Evolutionary conservation across 2,329 filamentous ascomycete species (phyloP), one percentile per base, ranked within the genome.

Genomic region (Conoideocrella luteorostrata): DNA sequence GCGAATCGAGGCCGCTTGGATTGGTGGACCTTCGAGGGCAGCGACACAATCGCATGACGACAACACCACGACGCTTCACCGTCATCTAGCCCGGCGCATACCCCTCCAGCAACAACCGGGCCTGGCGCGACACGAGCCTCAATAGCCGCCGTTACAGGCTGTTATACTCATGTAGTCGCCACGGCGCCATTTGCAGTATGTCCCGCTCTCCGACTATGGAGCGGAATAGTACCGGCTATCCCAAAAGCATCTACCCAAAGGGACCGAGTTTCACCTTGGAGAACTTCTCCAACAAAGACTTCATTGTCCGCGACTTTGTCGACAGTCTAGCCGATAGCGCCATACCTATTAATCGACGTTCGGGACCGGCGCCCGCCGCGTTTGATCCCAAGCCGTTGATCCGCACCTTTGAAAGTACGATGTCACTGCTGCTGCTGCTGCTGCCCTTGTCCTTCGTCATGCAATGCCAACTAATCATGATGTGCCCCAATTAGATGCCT

Each of bases 381-480:
- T 98, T 98, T 68, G 93, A 98, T 58, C 89, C 93, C 0, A 98
- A 98, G 67, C 94, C 93, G 24, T 73, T 98, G 55, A 98, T 98
- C 57, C 83, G 93, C 47, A 90, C 88, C 1, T 98, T 98, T 63
- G 93, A 98, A 60, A 81, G 78, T 82, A 69, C 51, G 67, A 47
- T 33, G 20, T 13, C 21, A 17, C 28, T 22, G 3, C 20, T 17
- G 4, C 20, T n/a, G 13, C 21, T 15, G 13, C 3, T 5, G 13
- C 17, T n/a, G 11, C n/a, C 12, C 12, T 24, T n/a, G 5, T 17
- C 34, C 5, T n/a, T 29, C n/a, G n/a, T n/a, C n/a, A n/a, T n/a
- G n/a, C n/a, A n/a, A n/a, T n/a, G n/a, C n/a, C n/a, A n/a, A n/a
- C n/a, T n/a, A n/a, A n/a, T n/a, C n/a, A n/a, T n/a, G n/a, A n/a